Conservation (phyloP, 345 rosid species). For the Euphorbia lathyris region DNA sequence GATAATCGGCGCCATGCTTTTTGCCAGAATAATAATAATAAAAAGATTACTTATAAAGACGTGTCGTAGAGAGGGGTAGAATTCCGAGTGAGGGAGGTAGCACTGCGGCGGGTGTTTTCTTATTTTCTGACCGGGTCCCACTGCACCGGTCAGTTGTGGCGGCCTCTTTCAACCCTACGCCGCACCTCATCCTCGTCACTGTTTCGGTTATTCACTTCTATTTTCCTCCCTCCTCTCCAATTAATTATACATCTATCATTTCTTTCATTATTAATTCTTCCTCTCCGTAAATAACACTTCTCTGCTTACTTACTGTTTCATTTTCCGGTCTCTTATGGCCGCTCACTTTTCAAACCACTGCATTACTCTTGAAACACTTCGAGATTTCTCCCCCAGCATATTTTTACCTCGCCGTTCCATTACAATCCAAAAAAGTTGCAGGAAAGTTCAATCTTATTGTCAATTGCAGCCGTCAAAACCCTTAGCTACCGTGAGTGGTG, state of each 20-base stretch:
- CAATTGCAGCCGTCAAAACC: constrained; percentile 12
- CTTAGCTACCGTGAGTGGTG: background rate
- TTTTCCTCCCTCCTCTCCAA: too few relatives aligned
- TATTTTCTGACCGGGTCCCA: background rate
- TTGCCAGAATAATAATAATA: too few relatives aligned
- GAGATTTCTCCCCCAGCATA: background rate
- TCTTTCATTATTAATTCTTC: background rate
- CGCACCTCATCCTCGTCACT: background rate
- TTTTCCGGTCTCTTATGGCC: constrained; percentile 1
- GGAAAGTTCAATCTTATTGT: background rate
- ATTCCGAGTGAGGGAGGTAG: too few relatives aligned
- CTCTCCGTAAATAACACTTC: background rate
- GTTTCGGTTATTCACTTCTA: background rate
- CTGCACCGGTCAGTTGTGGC: background rate
- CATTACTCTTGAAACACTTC: background rate
- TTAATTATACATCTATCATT: too few relatives aligned
- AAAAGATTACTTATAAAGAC: too few relatives aligned
- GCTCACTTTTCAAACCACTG: background rate
- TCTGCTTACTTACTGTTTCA: background rate
- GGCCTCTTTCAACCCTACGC: background rate
- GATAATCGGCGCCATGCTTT: too few relatives aligned
- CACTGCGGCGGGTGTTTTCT: background rate
- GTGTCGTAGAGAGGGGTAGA: too few relatives aligned
- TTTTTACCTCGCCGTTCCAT: background rate
- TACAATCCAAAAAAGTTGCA: background rate